Evolutionary conservation across 202 grass and related monocot genomes (phyloP).

Genomic region (Saccharum hybrid): DNA sequence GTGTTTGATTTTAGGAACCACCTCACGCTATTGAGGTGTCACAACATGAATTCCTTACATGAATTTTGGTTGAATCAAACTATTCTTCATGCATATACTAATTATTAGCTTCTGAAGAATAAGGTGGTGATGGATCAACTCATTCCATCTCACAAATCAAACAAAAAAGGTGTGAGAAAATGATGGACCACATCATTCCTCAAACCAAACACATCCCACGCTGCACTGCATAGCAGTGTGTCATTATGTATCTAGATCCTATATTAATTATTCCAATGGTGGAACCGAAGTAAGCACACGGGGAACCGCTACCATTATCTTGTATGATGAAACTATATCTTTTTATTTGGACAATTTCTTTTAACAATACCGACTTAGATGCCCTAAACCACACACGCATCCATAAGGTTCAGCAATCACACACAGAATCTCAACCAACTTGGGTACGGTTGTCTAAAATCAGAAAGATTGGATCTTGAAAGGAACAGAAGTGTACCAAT

Average conservation of each 20-base stretch:
- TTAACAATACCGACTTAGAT: neutral
- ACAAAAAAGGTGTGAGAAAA: too few relatives aligned
- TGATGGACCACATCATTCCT: too few relatives aligned
- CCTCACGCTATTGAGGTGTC: neutral
- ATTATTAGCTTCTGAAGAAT: too few relatives aligned
- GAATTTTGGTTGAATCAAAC: neutral
- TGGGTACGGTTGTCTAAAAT: neutral
- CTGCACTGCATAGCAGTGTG: neutral
- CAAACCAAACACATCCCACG: too few relatives aligned
- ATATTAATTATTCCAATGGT: neutral
- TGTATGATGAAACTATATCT: neutral
- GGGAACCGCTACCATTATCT: neutral
- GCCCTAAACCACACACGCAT: neutral
- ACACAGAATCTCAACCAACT: neutral
- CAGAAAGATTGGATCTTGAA: neutral
- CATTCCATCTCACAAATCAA: too few relatives aligned
- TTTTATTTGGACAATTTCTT: neutral
- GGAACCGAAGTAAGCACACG: neutral
- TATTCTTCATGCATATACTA: too few relatives aligned
- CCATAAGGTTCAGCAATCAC: neutral
- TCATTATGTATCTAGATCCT: neutral
- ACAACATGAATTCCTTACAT: too few relatives aligned
- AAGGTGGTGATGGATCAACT: too few relatives aligned
- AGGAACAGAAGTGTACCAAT: neutral
- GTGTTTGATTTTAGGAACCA: neutral